Conservation (phyloP, 129 eudicot species). For the Logfia minima region DNA sequence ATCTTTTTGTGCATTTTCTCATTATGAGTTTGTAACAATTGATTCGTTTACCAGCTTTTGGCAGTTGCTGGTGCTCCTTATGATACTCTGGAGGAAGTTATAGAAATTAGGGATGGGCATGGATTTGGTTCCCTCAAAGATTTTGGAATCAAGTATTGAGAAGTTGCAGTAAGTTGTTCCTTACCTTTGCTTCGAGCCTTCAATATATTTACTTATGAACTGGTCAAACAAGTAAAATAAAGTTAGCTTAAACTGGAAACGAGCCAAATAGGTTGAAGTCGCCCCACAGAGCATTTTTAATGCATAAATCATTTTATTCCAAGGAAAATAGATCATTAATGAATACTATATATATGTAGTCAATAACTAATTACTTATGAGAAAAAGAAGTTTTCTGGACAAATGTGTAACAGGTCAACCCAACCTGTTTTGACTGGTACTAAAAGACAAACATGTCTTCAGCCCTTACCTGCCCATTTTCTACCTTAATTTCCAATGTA, state of each 20-base stretch:
- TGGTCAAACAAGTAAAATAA: background rate
- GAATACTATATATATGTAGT: background rate
- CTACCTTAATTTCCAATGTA: slow-evolving; percentile 1
- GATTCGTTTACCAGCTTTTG: slow-evolving; percentile 63
- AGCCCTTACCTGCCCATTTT: background rate
- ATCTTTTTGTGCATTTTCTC: background rate
- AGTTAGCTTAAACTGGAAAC: background rate
- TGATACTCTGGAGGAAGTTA: slow-evolving; percentile 96
- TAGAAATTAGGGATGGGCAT: slow-evolving; percentile 79
- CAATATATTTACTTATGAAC: background rate
- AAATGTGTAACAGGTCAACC: slow-evolving; percentile 1
- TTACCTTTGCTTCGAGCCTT: background rate
- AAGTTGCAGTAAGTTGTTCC: slow-evolving; percentile 69
- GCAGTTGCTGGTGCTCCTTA: slow-evolving; percentile 99
- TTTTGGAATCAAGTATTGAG: slow-evolving; percentile 83
- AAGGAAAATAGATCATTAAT: background rate
- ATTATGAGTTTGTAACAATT: slow-evolving; percentile 1
- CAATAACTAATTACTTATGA: background rate
- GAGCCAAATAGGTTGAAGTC: background rate
- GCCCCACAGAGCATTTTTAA: background rate
- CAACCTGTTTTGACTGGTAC: background rate
- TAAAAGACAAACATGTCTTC: background rate
- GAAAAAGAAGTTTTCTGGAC: background rate
- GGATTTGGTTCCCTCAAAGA: slow-evolving; percentile 81
- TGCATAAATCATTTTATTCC: background rate